Evolutionary conservation across 306 rosid genomes (phyloP).

Genomic region (Corylus americana): DNA sequence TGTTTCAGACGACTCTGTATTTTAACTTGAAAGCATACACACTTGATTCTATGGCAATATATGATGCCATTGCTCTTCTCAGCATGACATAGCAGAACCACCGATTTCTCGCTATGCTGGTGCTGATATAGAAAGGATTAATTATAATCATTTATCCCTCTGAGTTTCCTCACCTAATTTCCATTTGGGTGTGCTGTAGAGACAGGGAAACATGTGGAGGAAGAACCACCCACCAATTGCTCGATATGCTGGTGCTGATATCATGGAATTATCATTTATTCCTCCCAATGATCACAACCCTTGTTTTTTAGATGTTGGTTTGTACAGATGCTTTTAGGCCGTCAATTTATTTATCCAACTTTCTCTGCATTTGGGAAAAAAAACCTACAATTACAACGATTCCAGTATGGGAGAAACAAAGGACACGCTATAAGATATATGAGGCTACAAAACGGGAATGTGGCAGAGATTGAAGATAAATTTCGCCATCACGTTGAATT

Average conservation of each 20-base stretch:
- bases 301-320: background rate
- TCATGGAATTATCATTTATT: background rate
- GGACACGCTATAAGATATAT: background rate
- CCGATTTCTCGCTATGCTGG: background rate
- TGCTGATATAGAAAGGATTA: background rate
- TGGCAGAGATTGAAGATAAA: slow-evolving; percentile 23
- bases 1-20: background rate
- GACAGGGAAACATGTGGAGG: slow-evolving; percentile 1
- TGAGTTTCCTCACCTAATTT: background rate
- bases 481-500: slow-evolving; percentile 28
- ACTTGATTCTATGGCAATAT: background rate
- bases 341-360: background rate
- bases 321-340: slow-evolving; percentile 4
- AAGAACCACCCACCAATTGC: background rate
- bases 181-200: background rate
- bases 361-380: background rate
- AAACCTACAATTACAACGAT: slow-evolving; percentile 2
- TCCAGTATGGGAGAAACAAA: background rate
- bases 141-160: background rate
- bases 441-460: slow-evolving; percentile 25
- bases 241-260: background rate
- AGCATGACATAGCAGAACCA: background rate
- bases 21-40: background rate
- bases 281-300: slow-evolving; percentile 7
- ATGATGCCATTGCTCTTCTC: background rate